Conservation (phyloP, 2,329 filamentous ascomycete genomes). For the Colletotrichum lini region DNA sequence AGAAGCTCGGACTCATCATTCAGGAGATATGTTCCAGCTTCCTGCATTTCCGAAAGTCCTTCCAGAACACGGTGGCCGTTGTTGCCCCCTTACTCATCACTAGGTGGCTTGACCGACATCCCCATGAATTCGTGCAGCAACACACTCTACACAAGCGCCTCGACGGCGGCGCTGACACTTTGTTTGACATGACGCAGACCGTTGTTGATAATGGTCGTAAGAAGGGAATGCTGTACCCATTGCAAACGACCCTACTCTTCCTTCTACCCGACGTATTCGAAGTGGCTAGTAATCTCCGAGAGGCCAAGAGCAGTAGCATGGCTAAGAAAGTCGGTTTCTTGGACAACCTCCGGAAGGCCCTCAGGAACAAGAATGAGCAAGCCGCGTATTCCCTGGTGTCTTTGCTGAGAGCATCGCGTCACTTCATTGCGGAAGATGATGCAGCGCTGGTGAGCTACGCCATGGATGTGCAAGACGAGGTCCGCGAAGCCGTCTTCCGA, state of each 20-base stretch:
- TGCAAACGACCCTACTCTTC: slow-evolving; percentile 75
- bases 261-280: slow-evolving; percentile 79
- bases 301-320: slow-evolving; percentile 73
- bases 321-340: slow-evolving; percentile 77
- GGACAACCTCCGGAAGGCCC: slow-evolving; percentile 73
- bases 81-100: slow-evolving; percentile 74
- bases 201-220: slow-evolving; percentile 71
- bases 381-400: slow-evolving; percentile 77
- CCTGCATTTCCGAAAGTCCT: slow-evolving; percentile 74
- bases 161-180: slow-evolving; percentile 76
- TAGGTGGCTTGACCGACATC: slow-evolving; percentile 76
- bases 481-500: slow-evolving; percentile 76
- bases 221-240: slow-evolving; percentile 70
- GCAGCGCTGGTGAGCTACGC: slow-evolving; percentile 76
- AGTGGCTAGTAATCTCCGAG: slow-evolving; percentile 76
- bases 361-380: slow-evolving; percentile 76
- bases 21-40: slow-evolving; percentile 78
- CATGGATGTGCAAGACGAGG: slow-evolving; percentile 78
- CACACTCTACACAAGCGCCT: slow-evolving; percentile 73
- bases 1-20: slow-evolving; percentile 73
- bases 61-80: slow-evolving; percentile 75
- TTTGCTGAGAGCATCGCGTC: slow-evolving; percentile 73
- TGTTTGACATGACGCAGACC: slow-evolving; percentile 78
- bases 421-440: slow-evolving; percentile 75
- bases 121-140: slow-evolving; percentile 74